Percentiles rank a stretch among this genome's conserved stretches.
These are phyloP conservation scores for Tetrapisispora fleetii DNA, from an alignment of 805 yeast genomes.

Conservation along the genomic window DNA sequence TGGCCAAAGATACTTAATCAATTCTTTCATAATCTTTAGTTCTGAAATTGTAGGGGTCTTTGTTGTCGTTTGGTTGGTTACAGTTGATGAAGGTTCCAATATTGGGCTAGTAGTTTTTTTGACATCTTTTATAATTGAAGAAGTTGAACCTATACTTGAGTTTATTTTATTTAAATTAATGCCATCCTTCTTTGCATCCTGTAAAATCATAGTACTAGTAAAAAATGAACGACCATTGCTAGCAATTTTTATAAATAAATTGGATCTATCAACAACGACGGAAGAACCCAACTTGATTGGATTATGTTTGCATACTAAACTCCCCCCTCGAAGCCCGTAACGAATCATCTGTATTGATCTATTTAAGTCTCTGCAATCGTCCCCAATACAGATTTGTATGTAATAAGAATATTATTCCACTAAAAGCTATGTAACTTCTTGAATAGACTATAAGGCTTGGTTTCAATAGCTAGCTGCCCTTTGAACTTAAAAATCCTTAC, in stretches of 20 bases:
- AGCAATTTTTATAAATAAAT: not conserved
- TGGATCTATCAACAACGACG: not conserved
- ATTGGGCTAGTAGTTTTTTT: not conserved
- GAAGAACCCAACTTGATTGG: not conserved
- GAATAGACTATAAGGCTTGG: no score
- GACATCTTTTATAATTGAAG: no score
- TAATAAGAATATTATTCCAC: no score
- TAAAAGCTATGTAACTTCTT: no score
- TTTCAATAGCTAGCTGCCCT: no score
- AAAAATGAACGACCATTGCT: not conserved
- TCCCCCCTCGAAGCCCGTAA: not conserved
- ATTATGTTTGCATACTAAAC: not conserved
- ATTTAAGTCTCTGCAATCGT: not conserved
- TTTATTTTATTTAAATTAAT: not conserved
- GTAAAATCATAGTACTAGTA: not conserved
- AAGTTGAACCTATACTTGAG: not conserved
- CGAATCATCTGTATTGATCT: not conserved
- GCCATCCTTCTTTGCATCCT: not conserved
- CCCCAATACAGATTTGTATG: no score
- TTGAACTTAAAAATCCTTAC: no score
- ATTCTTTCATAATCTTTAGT: slow-evolving; percentile 47
- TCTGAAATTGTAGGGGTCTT: slow-evolving; percentile 31
- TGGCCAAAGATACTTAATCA: slow-evolving; percentile 75
- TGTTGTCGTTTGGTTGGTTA: not conserved
- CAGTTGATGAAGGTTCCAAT: not conserved